phyloP scores from a whole-genome alignment of 768 basidiomycete genomes.

The Pisolithus sp. region DNA sequence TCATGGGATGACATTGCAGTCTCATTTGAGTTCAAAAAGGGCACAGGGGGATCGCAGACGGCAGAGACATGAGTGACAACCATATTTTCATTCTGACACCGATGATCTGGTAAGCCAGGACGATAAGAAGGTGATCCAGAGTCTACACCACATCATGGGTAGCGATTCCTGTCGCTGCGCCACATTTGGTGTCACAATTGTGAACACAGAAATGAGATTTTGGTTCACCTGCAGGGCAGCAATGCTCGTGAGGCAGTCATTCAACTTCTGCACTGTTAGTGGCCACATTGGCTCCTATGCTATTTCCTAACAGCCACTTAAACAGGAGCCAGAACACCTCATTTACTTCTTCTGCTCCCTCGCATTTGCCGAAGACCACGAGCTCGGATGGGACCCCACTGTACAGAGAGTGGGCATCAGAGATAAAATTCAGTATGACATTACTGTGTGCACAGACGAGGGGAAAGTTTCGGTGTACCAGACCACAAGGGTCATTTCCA shows the following conservation, averaged over 20 bases:
- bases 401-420: neutral
- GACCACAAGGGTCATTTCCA: neutral
- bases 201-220: too few relatives aligned
- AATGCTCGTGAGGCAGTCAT: neutral
- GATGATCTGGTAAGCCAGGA: neutral
- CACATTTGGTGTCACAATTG: neutral
- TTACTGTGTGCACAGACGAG: neutral
- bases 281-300: neutral
- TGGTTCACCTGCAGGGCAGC: too few relatives aligned
- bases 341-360: neutral
- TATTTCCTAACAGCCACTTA: neutral
- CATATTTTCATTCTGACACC: too few relatives aligned
- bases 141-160: neutral
- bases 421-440: neutral
- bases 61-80: too few relatives aligned
- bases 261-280: neutral
- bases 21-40: too few relatives aligned
- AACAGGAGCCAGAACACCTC: neutral
- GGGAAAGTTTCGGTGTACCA: neutral
- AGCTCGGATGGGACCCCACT: constrained; percentile 2
- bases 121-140: neutral
- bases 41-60: too few relatives aligned
- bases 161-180: neutral
- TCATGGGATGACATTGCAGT: too few relatives aligned
- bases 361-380: neutral